Base-by-base conservation (phyloP, 1,139 yeast species). In the Suhomyces bolitotheri region DNA sequence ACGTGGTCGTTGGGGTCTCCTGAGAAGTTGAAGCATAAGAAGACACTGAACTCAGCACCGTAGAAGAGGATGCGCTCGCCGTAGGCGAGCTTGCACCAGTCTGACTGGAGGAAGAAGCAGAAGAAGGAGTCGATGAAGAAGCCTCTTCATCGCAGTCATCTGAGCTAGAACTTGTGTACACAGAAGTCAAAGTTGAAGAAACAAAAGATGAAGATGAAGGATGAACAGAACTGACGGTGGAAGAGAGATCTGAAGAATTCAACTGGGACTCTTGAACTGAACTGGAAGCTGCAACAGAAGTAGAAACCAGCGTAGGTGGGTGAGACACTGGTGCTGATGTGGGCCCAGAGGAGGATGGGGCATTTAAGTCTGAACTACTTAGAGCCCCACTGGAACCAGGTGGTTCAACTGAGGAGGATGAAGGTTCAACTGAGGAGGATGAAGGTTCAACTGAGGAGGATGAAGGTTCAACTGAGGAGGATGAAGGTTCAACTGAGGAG, bases 121-220 rank as follows among this genome's bases (percentile, higher is more conserved):
- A n/a, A n/a, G n/a, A n/a, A n/a, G n/a, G n/a, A n/a, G n/a, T n/a
- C n/a, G n/a, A n/a, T 10, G 25, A 28, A 28, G 31, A 4, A 9
- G 20, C 10, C 3, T 21, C 22, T 9, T 26, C 29, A 5, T 26
- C 29, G 16, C 15, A 10, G 4, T 14, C 30, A 15, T n/a, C 6
- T 6, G 20, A 14, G 10, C 16, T 20, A 19, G 7, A 6, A 12
- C 23, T 11, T 12, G 16, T 27, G 23, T 10, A 16, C 13, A 29
- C 16, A 3, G 26, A 16, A 11, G 26, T 15, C 14, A 22, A 22
- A 16, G 33, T 23, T 5, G 33, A 16, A 23, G 33, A 11, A 22
- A 10, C n/a, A n/a, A 22, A 22, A 9, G 21, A 19, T 9, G 21
- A 7, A 19, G 21, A 19, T 7, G 21, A 19, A 19, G 21, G 8